A percentile compares a stretch with the other conserved stretches of the same genome.
These are phyloP conservation scores for Vicia sativa DNA, from an alignment of 306 rosid species.

Conservation along the genomic window DNA sequence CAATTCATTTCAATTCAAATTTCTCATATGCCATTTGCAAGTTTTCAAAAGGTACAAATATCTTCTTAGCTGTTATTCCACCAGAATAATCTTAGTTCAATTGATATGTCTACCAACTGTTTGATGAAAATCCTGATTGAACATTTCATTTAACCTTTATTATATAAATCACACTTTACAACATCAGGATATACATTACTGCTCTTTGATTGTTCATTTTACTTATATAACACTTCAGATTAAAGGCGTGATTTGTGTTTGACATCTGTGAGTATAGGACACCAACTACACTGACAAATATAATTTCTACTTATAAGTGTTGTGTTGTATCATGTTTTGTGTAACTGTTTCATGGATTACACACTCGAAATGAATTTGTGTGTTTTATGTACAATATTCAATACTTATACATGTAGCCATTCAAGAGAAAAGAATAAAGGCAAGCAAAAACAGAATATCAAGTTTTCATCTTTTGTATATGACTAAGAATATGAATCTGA, in stretches of 20 bases:
- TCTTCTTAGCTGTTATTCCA: not conserved
- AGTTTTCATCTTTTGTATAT: conserved; percentile 24
- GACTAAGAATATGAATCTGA: conserved; percentile 53
- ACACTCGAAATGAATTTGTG: conserved; percentile 23
- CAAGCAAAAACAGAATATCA: conserved; percentile 4
- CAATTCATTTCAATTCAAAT: not conserved
- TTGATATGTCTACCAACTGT: conserved; percentile 29
- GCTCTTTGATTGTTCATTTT: conserved; percentile 9
- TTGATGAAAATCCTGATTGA: conserved; percentile 43
- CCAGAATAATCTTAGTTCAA: not conserved
- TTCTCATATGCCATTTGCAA: not conserved
- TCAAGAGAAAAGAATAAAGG: conserved; percentile 13
- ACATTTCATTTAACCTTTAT: not conserved
- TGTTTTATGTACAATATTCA: conserved; percentile 36
- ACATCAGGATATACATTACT: not conserved
- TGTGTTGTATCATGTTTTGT: not conserved
- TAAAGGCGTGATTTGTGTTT: not conserved
- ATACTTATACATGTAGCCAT: conserved; percentile 35
- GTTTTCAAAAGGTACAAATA: not conserved
- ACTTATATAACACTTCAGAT: not conserved
- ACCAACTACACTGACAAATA: not conserved
- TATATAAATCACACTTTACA: not conserved
- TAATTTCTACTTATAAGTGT: not conserved
- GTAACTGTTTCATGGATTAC: not conserved
- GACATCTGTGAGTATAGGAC: not conserved